A percentile compares a stretch with the other conserved stretches of the same genome.
Evolutionary conservation across 192 early-diverging fungal species (phyloP).

Genomic region (Backusella australiensis): DNA sequence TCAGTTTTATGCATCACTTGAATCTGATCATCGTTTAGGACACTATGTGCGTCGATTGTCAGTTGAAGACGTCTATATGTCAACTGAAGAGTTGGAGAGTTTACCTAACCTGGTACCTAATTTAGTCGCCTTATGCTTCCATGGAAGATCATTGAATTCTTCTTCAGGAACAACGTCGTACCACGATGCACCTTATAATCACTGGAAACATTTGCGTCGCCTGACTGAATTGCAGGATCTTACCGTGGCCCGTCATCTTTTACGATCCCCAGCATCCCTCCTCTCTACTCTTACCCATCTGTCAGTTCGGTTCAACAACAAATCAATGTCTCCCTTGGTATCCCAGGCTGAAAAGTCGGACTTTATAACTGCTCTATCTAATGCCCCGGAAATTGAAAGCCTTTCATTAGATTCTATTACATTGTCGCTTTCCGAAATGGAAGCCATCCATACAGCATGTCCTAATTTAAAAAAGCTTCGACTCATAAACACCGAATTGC

Average conservation of each 20-base stretch:
- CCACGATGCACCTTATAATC: neutral
- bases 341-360: neutral
- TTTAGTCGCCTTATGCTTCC: neutral
- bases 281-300: conserved; percentile 4
- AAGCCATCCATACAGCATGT: conserved; percentile 3
- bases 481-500: neutral
- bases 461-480: neutral
- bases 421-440: conserved; percentile 8
- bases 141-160: neutral
- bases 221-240: conserved; percentile 7
- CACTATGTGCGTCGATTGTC: conserved; percentile 1
- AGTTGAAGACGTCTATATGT: conserved; percentile 9
- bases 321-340: neutral
- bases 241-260: neutral
- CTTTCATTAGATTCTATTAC: conserved; percentile 7
- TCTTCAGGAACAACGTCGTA: neutral
- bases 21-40: neutral
- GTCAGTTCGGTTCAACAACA: neutral
- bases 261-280: neutral
- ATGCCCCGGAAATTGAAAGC: neutral
- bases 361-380: neutral
- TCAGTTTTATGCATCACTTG: neutral
- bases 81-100: neutral
- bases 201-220: neutral
- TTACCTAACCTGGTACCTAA: neutral